phyloP scores from a whole-genome alignment of 257 asterid genomes.

The Galeopsis tetrahit region DNA sequence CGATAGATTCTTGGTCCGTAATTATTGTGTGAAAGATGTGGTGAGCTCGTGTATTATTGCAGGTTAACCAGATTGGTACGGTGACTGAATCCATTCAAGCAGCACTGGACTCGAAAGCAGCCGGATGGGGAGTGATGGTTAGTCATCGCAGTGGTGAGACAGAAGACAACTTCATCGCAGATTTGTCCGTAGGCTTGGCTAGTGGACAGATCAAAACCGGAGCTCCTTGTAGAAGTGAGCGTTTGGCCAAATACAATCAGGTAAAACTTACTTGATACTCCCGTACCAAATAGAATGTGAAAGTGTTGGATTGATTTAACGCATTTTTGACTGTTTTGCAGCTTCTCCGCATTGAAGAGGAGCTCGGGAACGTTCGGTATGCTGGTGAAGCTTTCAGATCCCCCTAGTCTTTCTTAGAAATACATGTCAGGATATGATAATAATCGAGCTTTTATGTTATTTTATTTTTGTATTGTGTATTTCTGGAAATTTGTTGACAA shows the following conservation, averaged over 20 bases:
- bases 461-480: background rate
- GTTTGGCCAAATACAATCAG: conserved; percentile 97
- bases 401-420: conserved; percentile 8
- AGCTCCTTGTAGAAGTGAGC: conserved; percentile 99
- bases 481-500: background rate
- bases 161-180: conserved; percentile 97
- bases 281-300: background rate
- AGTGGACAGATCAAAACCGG: conserved; percentile 99
- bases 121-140: conserved; percentile 99
- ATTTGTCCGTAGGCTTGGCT: conserved; percentile 93
- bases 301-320: background rate
- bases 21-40: background rate
- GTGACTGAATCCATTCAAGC: conserved; percentile 98
- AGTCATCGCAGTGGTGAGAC: conserved; percentile 99
- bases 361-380: conserved; percentile 87
- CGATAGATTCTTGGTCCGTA: background rate
- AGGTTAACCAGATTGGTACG: conserved; percentile 98
- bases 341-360: conserved; percentile 98
- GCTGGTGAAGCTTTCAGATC: conserved; percentile 97
- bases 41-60: conserved; percentile 32
- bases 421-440: background rate
- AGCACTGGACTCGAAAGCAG: conserved; percentile 97
- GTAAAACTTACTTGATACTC: conserved; percentile 32
- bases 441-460: background rate
- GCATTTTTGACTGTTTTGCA: conserved; percentile 36